Evolutionary conservation across 2,329 filamentous ascomycete species (phyloP), one percentile per base, ranked within the genome.

Genomic region (Exophiala lecanii-corni): DNA sequence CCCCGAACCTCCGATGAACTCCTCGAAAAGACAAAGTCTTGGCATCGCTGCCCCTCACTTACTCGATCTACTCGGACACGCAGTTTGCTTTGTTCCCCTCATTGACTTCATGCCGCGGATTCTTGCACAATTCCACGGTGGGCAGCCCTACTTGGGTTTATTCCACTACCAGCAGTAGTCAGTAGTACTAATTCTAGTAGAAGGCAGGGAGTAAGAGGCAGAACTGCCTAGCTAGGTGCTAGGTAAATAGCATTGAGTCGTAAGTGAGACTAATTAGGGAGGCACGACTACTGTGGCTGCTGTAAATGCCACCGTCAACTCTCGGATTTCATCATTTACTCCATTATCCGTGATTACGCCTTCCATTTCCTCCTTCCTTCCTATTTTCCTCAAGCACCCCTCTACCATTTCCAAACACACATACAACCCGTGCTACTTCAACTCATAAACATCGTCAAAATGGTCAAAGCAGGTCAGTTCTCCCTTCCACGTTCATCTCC

Each of bases 381-480:
- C 34, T 34, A 19, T 31, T n/a, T 26, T 16, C 13, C 10, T 26
- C 10, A 19, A 30, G 9, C 18, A 18, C n/a, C 23, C n/a, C 23
- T 33, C 23, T 35, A 9, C 32, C 17, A 39, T 36, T 32, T 30
- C 16, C 30, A 37, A 30, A 26, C 34, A 35, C 9, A 25, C 7
- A 26, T 26, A 26, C 23, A 26, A 41, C 19, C 34, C 9, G 17
- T 15, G 7, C 13, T 36, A n/a, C 13, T 17, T 26, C 21, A 9
- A 33, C 19, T 23, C 34, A 33, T 20, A 4, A 5, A 32, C 36
- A 30, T 72, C 74, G 72, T 74, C 84, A 95, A 82, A 82, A 96
- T 96, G 89, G 89, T 96, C 78, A 96, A 95, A 81, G 89, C 91
- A 75, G 87, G 88, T 94, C 81, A 65, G 85, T 79, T 36, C 6